Base-by-base conservation (phyloP, 2,329 filamentous ascomycete species). In the Aspergillus amoenus region DNA sequence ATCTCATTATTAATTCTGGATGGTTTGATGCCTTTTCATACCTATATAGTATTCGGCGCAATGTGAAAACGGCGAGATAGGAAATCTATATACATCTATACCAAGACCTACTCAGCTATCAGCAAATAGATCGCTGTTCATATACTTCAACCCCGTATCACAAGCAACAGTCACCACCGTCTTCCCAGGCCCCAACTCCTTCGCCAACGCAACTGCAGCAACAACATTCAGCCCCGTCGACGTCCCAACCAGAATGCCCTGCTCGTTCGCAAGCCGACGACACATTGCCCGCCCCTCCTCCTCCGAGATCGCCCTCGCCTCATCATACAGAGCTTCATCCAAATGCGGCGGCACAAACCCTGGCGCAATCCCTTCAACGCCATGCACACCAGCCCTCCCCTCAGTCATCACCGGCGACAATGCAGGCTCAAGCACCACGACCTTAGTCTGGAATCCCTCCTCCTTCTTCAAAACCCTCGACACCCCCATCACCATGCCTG, bases 251-350 rank as follows among this genome's bases (percentile, higher is more conserved):
- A 96, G 81, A 8, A 96, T 80, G 18, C 93, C 93, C 76, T 96
- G 93, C 74, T 96, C 93, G 9, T 88, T 82, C 64, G 96, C 96
- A 46, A 97, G 78, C 22, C 92, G 81, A 45, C 91, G 82, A 11
- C 92, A 90, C 69, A 90, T 90, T 68, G 84, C 81, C 76, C 96
- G 96, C 3, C 90, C 90, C 71, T 93, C 88, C 51, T 84, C 81
- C 70, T 96, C 92, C 60, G 93, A 88, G 4, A 93, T 95, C 83
- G 96, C 96, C 80, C 94, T 94, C 90, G 92, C 96, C 70, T 88
- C 88, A 75, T 96, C 89, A 21, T 96, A 89, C 2, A 84, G 73
- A 17, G 85, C 75, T 68, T 88, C 88, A 63, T 92, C 85, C 46
- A 96, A 79, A 6, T 96, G 91, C 32, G 96, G 90, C 3, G 92